Evolutionary conservation across 371 early-diverging fungal species (phyloP), one percentile per base, ranked within the genome.

Genomic region (Haplosporangium sp.): DNA sequence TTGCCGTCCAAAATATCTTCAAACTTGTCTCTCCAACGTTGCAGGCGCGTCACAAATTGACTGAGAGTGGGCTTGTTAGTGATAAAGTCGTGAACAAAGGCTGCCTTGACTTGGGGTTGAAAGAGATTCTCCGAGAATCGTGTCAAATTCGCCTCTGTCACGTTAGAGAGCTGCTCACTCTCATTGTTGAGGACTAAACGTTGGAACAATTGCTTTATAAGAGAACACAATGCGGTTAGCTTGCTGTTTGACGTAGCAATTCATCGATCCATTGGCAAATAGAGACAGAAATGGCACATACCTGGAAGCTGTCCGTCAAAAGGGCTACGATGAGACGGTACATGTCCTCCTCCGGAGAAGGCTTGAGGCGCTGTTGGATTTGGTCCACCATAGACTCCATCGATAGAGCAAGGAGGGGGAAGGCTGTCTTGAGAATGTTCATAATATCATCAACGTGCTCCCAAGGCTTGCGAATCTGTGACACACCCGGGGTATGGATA

Each of bases 341-440:
- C 79, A 98, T 95, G 64, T 98, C 98, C 79, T 99, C 98, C 64
- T 98, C 98, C 0, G 95, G 89, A 9, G 93, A 89, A 3, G 98
- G 96, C 76, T 97, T 96, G 58, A 99, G 87, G 7, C 96, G 90
- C 63, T 91, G 89, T 55, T 94, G 90, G 20, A 98, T 95, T 81
- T 97, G 98, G 74, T 99, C 98, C 12, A 96, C 93, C 96, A 98
- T 96, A 1, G 95, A 95, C 83, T 99, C 98, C 94, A 99, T 95
- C 3, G 98, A 93, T 40, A 99, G 82, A 1, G 97, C 94, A 38
- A 98, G 82, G 54, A 98, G 87, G 20, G 99, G 98, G 81, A 93
- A 96, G 0, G 96, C 94, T 0, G 98, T 97, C 81, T 99, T 99
- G 16, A 99, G 86, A 81, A 94, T 92, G n/a, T 94, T 91, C 94